A percentile compares a stretch with the other conserved stretches of the same genome.
Conservation (phyloP, 257 asterid genomes). For the Salvia miltiorrhiza region DNA sequence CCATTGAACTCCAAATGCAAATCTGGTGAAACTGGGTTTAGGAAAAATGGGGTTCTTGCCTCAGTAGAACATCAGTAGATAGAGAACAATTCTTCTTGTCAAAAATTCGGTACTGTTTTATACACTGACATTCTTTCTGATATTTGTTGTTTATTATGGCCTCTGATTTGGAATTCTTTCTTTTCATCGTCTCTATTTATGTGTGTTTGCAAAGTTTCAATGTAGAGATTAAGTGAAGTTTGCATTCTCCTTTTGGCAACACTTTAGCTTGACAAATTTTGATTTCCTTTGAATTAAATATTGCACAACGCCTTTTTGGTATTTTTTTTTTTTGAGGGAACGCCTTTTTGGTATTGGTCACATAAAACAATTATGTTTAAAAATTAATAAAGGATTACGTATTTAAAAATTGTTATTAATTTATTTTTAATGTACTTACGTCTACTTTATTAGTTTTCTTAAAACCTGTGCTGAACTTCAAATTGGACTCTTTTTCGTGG, state of each 20-base stretch:
- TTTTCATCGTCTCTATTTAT: background rate
- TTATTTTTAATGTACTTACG: no score
- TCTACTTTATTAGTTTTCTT: no score
- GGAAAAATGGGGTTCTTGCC: constrained; percentile 69
- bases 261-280: background rate
- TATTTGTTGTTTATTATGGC: constrained; percentile 11
- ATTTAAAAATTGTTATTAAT: no score
- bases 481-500: no score
- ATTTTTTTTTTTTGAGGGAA: no score
- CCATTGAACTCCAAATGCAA: constrained; percentile 36
- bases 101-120: constrained; percentile 32
- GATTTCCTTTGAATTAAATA: background rate
- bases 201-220: background rate
- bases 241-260: background rate
- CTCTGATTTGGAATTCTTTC: constrained; percentile 5
- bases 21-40: constrained; percentile 30
- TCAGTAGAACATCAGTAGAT: constrained; percentile 38
- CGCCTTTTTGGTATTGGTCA: no score
- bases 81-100: constrained; percentile 29
- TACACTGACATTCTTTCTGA: background rate
- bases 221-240: background rate
- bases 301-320: background rate
- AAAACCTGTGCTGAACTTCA: no score
- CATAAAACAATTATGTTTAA: no score
- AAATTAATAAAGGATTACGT: no score